A percentile compares a stretch with the other conserved stretches of the same genome.
Conservation (phyloP, 768 basidiomycete genomes). For the Tricholomella constricta region DNA sequence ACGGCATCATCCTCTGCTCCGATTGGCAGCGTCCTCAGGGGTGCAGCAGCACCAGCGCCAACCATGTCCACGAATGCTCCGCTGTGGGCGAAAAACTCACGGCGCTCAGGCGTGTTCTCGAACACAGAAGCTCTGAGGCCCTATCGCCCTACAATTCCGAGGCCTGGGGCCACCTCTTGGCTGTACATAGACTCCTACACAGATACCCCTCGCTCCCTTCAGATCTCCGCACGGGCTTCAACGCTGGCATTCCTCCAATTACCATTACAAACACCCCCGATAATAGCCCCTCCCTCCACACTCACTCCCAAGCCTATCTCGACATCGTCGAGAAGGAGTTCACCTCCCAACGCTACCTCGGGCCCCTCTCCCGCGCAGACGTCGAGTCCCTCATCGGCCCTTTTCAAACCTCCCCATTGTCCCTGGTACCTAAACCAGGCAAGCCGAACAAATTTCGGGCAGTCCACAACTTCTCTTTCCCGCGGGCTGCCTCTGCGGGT, state of each 20-base stretch:
- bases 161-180: conserved; percentile 30
- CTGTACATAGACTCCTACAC: conserved; percentile 9
- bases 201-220: conserved; percentile 28
- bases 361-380: conserved; percentile 26
- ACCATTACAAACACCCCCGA: conserved; percentile 27
- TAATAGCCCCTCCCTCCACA: conserved; percentile 28
- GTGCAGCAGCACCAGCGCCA: no score
- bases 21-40: no score
- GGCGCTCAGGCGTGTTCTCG: conserved; percentile 38
- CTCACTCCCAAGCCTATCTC: conserved; percentile 10
- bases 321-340: conserved; percentile 27
- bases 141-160: conserved; percentile 32
- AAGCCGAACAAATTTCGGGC: conserved; percentile 31
- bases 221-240: conserved; percentile 32
- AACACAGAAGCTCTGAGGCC: conserved; percentile 27
- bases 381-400: conserved; percentile 34
- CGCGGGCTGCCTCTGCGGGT: no score
- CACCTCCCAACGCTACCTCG: conserved; percentile 27
- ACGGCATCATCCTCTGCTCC: no score
- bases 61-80: no score
- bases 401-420: conserved; percentile 40
- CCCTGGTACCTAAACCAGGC: conserved; percentile 35
- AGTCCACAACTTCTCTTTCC: conserved; percentile 45
- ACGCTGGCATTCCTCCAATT: conserved; percentile 33
- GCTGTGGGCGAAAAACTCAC: no score